Conservation (phyloP, 441 rosid genomes). For the Gossypium gossypioides region DNA sequence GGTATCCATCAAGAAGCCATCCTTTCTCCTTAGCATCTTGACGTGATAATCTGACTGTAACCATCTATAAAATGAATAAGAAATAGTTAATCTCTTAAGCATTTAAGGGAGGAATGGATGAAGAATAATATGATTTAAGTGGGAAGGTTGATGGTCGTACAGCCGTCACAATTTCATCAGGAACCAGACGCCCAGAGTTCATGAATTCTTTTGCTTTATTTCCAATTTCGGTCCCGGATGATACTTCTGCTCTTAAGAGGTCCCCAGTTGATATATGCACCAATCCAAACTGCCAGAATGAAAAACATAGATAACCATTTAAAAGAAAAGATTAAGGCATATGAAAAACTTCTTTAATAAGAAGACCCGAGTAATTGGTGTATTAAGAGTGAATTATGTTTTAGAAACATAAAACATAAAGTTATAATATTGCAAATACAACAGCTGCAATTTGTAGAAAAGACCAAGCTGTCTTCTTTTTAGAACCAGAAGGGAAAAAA, state of each 20-base stretch:
- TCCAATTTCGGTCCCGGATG: slow-evolving; percentile 70
- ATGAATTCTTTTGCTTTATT: slow-evolving; percentile 70
- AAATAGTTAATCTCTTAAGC: not conserved
- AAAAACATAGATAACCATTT: not conserved
- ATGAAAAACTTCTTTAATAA: not conserved
- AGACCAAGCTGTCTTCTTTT: not conserved
- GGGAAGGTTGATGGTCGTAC: slow-evolving; percentile 25
- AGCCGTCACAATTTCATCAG: slow-evolving; percentile 73
- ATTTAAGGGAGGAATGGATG: slow-evolving; percentile 3
- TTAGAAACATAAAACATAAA: too few species aligned
- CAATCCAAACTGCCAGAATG: slow-evolving; percentile 65
- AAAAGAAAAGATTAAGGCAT: not conserved
- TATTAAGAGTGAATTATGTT: too few species aligned
- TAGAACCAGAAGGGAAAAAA: not conserved
- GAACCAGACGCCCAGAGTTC: slow-evolving; percentile 71
- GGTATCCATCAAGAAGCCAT: slow-evolving; percentile 96
- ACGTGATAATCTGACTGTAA: slow-evolving; percentile 49
- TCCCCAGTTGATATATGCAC: slow-evolving; percentile 92
- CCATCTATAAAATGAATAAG: slow-evolving; percentile 45
- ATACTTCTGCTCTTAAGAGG: slow-evolving; percentile 69
- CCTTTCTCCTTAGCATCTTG: slow-evolving; percentile 72
- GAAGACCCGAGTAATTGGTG: not conserved
- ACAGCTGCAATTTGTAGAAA: not conserved
- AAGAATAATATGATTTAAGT: not conserved
- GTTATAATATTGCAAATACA: too few species aligned